Evolutionary conservation across 441 rosid species (phyloP).

Genomic region (Eruca vesicaria): DNA sequence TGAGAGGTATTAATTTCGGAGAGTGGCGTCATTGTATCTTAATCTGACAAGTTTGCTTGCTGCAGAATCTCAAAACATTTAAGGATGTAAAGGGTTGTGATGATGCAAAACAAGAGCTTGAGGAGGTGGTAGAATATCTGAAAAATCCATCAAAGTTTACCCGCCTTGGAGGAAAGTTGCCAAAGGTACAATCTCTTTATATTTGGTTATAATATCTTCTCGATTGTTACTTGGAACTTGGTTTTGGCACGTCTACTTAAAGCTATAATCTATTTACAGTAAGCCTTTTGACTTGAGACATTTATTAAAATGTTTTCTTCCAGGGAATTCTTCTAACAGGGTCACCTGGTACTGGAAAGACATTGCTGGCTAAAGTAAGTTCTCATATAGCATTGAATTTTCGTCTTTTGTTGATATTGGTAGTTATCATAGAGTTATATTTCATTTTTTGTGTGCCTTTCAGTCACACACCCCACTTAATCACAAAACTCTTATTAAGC

Average conservation of each 20-base stretch:
- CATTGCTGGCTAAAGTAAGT: slow-evolving; percentile 90
- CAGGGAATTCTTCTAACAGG: slow-evolving; percentile 99
- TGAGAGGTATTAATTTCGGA: neutral
- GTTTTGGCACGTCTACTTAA: neutral
- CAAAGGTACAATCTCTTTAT: slow-evolving; percentile 64
- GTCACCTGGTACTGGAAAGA: slow-evolving; percentile 99
- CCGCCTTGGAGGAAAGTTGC: slow-evolving; percentile 97
- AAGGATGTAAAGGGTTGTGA: slow-evolving; percentile 99
- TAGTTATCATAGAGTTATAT: neutral
- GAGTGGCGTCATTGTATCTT: neutral
- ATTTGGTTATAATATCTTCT: slow-evolving; percentile 3
- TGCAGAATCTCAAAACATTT: slow-evolving; percentile 95
- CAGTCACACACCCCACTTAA: neutral
- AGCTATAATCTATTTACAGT: neutral
- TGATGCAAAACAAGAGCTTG: slow-evolving; percentile 99
- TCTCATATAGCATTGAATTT: neutral
- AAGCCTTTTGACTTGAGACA: slow-evolving; percentile 9
- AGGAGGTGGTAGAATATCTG: slow-evolving; percentile 97
- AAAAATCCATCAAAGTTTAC: slow-evolving; percentile 95
- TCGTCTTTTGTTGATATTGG: neutral
- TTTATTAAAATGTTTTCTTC: slow-evolving; percentile 25
- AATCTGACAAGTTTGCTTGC: slow-evolving; percentile 30
- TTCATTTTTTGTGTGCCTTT: slow-evolving; percentile 1
- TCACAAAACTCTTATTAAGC: neutral
- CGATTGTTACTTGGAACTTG: neutral